Conservation (phyloP, 352 stramenopile genomes). For the Phytopythium montanum region DNA sequence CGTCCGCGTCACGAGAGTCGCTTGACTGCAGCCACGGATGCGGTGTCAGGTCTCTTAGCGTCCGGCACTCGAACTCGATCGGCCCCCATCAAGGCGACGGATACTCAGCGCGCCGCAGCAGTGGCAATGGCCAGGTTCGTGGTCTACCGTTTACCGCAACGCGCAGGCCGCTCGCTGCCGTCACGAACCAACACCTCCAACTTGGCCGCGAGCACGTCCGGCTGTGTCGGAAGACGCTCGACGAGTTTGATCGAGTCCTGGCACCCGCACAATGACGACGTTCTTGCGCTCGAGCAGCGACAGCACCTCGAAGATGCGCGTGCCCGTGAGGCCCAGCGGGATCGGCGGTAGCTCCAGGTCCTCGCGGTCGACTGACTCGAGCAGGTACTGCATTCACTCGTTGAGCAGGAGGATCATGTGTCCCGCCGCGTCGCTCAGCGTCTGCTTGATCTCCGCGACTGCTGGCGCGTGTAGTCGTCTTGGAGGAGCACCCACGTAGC, state of each 20-base stretch:
- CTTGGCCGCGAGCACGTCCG: conserved; percentile 92
- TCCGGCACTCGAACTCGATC: no score
- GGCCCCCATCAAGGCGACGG: no score
- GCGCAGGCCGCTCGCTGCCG: no score
- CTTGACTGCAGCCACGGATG: no score
- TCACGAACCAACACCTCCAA: conserved; percentile 89
- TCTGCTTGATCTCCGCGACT: conserved; percentile 88
- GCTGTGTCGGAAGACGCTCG: conserved; percentile 84
- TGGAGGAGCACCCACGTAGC: background rate
- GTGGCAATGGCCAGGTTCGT: no score
- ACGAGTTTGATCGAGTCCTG: conserved; percentile 97
- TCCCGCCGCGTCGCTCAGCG: conserved; percentile 89
- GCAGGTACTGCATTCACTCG: conserved; percentile 95
- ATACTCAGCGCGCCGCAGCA: no score
- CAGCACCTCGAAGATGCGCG: conserved; percentile 92
- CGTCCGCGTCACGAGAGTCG: no score
- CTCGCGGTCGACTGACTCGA: conserved; percentile 95
- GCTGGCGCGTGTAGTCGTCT: conserved; percentile 23
- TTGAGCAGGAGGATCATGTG: conserved; percentile 97
- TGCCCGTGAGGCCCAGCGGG: conserved; percentile 38
- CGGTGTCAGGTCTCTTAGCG: no score
- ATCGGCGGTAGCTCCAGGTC: conserved; percentile 69
- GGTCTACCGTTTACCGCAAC: no score
- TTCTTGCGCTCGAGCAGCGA: conserved; percentile 88
- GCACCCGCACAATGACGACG: conserved; percentile 88